phyloP scores from a whole-genome alignment of 1,284 basidiomycete genomes.

The Pseudozyma pruni region DNA sequence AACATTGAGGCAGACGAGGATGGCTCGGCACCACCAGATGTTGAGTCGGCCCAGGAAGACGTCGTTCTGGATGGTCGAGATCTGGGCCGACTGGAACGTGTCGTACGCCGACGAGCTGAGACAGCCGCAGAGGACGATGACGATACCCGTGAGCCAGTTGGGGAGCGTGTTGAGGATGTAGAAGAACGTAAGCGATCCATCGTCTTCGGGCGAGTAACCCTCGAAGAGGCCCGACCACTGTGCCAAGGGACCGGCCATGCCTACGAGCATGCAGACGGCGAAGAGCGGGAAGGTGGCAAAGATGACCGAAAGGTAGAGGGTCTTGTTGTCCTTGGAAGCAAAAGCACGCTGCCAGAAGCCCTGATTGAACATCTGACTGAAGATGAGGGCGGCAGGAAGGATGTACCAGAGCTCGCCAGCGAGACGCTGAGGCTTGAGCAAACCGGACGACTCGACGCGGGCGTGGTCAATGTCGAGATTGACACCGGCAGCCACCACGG shows the following conservation, averaged over 20 bases:
- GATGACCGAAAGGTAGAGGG: conserved; percentile 60
- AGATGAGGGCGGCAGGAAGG: conserved; percentile 62
- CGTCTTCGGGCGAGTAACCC: conserved; percentile 55
- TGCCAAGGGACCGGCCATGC: conserved; percentile 64
- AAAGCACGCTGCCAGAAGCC: conserved; percentile 68
- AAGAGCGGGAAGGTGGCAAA: conserved; percentile 64
- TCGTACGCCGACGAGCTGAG: conserved; percentile 67
- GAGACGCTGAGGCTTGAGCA: conserved; percentile 57
- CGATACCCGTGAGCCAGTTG: conserved; percentile 65
- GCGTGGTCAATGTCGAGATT: conserved; percentile 60
- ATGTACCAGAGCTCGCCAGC: conserved; percentile 68
- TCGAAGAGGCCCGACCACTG: conserved; percentile 63
- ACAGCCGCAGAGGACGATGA: conserved; percentile 63
- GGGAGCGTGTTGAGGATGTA: conserved; percentile 62
- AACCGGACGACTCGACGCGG: conserved; percentile 52
- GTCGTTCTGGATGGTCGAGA: conserved; percentile 67
- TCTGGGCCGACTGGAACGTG: conserved; percentile 67
- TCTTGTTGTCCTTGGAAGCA: conserved; percentile 62
- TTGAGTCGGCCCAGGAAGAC: conserved; percentile 66
- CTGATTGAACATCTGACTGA: conserved; percentile 68
- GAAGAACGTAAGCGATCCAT: conserved; percentile 65
- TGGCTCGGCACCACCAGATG: conserved; percentile 65
- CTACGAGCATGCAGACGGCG: conserved; percentile 65
- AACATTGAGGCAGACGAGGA: conserved; percentile 62
- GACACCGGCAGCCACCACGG: conserved; percentile 60